Evolutionary conservation across 495 filamentous ascomycete species (phyloP).

Genomic region (Aspergillus cavernicola): DNA sequence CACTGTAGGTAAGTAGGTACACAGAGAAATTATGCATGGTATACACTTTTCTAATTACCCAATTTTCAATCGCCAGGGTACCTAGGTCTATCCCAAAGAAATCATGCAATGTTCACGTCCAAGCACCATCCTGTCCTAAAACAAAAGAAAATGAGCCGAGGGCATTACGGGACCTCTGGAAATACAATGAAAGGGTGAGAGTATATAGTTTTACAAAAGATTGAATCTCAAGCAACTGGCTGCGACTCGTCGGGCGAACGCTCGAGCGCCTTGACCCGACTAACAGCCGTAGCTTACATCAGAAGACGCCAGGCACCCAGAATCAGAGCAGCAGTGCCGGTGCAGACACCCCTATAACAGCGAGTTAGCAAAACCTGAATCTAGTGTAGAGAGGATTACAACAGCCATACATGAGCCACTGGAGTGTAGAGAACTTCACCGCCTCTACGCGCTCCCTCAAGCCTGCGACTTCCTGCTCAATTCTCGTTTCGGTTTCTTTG

Average conservation of each 20-base stretch:
- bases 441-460: constrained; percentile 88
- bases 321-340: constrained; percentile 86
- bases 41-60: too few species aligned
- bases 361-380: constrained; percentile 21
- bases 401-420: constrained; percentile 79
- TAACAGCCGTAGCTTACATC: constrained; percentile 36
- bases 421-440: constrained; percentile 95
- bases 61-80: too few species aligned
- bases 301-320: constrained; percentile 95
- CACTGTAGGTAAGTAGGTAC: too few species aligned
- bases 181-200: not conserved
- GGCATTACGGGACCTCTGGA: not conserved
- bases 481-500: constrained; percentile 96
- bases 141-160: constrained; percentile 2
- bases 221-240: not conserved
- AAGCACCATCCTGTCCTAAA: not conserved
- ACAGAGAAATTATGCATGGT: too few species aligned
- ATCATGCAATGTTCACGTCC: constrained; percentile 1
- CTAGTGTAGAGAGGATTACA: not conserved
- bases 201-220: not conserved
- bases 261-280: not conserved
- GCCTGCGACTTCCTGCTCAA: constrained; percentile 95
- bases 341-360: constrained; percentile 75
- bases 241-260: not conserved
- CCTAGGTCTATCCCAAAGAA: not conserved